Evolutionary conservation across 2,329 filamentous ascomycete species (phyloP), one percentile per base, ranked within the genome.

Genomic region (Botrytis paeoniae): DNA sequence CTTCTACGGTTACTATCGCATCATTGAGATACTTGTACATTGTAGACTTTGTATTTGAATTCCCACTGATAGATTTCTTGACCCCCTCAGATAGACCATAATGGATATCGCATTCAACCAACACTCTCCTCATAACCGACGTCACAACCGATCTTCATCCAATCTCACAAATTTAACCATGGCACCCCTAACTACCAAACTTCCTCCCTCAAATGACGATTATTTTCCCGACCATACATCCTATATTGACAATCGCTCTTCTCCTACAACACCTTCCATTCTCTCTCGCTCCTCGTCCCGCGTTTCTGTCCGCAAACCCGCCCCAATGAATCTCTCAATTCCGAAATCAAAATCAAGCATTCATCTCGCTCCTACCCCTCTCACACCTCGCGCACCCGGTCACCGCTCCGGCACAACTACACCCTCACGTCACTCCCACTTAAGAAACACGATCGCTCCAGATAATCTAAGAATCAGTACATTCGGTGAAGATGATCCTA

Each of bases 301-400:
- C 54, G 83, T 85, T 64, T 86, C 85, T 39, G 83, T 84, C 60
- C 83, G 83, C 80, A 78, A 79, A 74, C 71, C 78, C 51, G 69
- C 70, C 65, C 59, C 73, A n/a, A 72, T 39, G 25, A 64, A 71
- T 66, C 77, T 76, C 68, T 75, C 78, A 73, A 77, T 82, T 18
- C 80, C 90, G 43, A 92, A 90, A 82, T 90, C 88, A 82, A 91
- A 89, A 81, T 92, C 89, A 0, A 86, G 89, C 61, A 87, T 86
- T 1, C 86, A 91, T 65, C 84, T 91, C 20, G 39, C 43, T 76
- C 80, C 35, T 48, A 73, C 74, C 14, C 70, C 69, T 74, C 51
- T 51, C 71, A 70, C 45, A 20, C 37, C 65, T 20, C 57, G 22
- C 16, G 29, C 59, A 43, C 41, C 65, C 4, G 75, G 73, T 65